Conservation (phyloP, 2,329 filamentous ascomycete genomes). For the Rhexocercosporidium sp. region DNA sequence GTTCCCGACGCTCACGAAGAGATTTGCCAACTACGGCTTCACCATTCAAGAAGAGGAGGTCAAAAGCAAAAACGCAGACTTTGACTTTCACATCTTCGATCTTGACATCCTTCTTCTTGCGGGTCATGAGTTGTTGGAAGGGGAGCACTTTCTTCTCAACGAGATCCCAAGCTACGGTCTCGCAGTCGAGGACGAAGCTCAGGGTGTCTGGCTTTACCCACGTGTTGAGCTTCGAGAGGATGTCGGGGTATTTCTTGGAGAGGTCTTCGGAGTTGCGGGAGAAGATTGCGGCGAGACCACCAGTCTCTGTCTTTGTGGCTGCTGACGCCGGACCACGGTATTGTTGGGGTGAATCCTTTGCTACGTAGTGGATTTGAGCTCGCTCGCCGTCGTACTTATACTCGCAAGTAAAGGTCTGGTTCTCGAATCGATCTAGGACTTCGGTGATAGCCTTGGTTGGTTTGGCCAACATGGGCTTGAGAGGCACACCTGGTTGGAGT, state of each 20-base stretch:
- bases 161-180: constrained; percentile 97
- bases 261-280: constrained; percentile 97
- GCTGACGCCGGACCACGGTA: constrained; percentile 66
- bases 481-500: constrained; percentile 87
- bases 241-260: constrained; percentile 97
- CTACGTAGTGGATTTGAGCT: constrained; percentile 98
- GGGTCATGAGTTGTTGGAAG: constrained; percentile 97
- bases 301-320: constrained; percentile 57
- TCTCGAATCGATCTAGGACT: constrained; percentile 94
- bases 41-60: constrained; percentile 91
- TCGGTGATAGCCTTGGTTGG: constrained; percentile 98
- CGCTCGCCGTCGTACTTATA: constrained; percentile 99
- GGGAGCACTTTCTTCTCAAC: constrained; percentile 93
- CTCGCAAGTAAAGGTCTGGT: constrained; percentile 95
- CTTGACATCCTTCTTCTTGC: constrained; percentile 97
- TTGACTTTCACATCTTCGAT: constrained; percentile 94
- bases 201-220: constrained; percentile 92
- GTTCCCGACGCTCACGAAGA: constrained; percentile 80
- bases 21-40: constrained; percentile 87
- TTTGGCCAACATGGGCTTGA: constrained; percentile 99
- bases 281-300: constrained; percentile 88
- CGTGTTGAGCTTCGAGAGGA: constrained; percentile 81
- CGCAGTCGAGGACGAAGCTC: constrained; percentile 98
- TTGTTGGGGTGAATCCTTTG: constrained; percentile 75
- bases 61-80: constrained; percentile 96